These are phyloP conservation scores for Cerioporus squamosus DNA, from an alignment of 1,284 basidiomycete genomes.

Conservation along the genomic window DNA sequence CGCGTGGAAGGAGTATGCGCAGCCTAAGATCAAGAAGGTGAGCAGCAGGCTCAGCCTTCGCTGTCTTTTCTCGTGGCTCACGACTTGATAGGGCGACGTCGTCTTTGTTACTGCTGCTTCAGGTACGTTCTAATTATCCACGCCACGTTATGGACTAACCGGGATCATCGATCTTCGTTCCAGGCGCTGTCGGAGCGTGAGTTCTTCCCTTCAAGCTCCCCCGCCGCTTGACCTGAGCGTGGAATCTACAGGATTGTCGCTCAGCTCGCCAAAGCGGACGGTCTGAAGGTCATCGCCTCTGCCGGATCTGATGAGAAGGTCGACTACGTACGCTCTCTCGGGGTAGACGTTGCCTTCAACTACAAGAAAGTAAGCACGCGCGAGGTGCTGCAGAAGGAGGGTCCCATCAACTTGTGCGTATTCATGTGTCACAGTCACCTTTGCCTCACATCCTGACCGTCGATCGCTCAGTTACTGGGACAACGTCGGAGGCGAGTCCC, in stretches of 20 bases:
- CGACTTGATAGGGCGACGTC: slow-evolving; percentile 23
- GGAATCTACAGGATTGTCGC: slow-evolving; percentile 41
- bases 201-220: neutral
- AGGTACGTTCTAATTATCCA: slow-evolving; percentile 8
- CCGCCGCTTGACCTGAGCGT: neutral
- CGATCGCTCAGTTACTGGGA: slow-evolving; percentile 45
- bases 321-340: slow-evolving; percentile 60
- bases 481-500: slow-evolving; percentile 67
- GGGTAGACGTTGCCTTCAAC: slow-evolving; percentile 73
- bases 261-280: slow-evolving; percentile 66
- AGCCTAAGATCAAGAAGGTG: slow-evolving; percentile 23
- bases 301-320: slow-evolving; percentile 76
- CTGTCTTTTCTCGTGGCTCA: neutral
- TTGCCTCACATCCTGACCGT: neutral
- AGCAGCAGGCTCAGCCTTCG: neutral
- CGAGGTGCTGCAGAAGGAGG: slow-evolving; percentile 58
- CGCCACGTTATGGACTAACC: neutral
- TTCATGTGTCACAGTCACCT: slow-evolving; percentile 25
- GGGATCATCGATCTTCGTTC: neutral
- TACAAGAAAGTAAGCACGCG: slow-evolving; percentile 64
- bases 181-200: slow-evolving; percentile 27
- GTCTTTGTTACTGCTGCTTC: slow-evolving; percentile 29
- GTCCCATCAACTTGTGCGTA: slow-evolving; percentile 52
- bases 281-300: slow-evolving; percentile 72
- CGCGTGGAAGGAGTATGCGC: slow-evolving; percentile 30